These are phyloP conservation scores for Pichia gijzeniarum DNA, from an alignment of 805 yeast genomes.

Conservation along the genomic window DNA sequence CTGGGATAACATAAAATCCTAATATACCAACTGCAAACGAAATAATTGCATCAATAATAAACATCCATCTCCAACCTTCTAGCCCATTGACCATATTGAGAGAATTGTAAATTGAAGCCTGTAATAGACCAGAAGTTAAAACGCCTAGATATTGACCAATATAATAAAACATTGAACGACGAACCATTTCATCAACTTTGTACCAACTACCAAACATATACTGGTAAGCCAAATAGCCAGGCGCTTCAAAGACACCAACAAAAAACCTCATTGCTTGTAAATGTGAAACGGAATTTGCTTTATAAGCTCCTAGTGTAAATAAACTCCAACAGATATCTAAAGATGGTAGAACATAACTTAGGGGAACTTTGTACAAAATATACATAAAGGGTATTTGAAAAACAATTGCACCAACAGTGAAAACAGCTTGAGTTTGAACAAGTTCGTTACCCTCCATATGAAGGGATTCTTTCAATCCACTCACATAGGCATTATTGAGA, in stretches of 20 bases:
- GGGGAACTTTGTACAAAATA: constrained; percentile 48
- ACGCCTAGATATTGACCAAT: constrained; percentile 58
- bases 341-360: constrained; percentile 45
- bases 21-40: constrained; percentile 23
- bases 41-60: constrained; percentile 44
- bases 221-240: constrained; percentile 56
- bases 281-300: constrained; percentile 42
- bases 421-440: constrained; percentile 52
- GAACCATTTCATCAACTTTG: constrained; percentile 47
- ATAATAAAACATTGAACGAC: constrained; percentile 59
- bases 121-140: constrained; percentile 50
- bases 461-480: constrained; percentile 55
- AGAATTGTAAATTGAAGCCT: constrained; percentile 32
- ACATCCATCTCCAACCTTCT: constrained; percentile 52
- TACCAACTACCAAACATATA: constrained; percentile 55
- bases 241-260: constrained; percentile 64
- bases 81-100: constrained; percentile 23
- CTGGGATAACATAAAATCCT: constrained; percentile 42
- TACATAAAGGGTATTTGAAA: constrained; percentile 61
- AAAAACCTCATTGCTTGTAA: constrained; percentile 59
- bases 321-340: constrained; percentile 65
- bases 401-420: constrained; percentile 50
- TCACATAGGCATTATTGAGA: constrained; percentile 58
- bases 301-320: constrained; percentile 51
- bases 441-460: constrained; percentile 58